phyloP scores from a whole-genome alignment of 2,329 filamentous ascomycete species.

The Phoma sp. region DNA sequence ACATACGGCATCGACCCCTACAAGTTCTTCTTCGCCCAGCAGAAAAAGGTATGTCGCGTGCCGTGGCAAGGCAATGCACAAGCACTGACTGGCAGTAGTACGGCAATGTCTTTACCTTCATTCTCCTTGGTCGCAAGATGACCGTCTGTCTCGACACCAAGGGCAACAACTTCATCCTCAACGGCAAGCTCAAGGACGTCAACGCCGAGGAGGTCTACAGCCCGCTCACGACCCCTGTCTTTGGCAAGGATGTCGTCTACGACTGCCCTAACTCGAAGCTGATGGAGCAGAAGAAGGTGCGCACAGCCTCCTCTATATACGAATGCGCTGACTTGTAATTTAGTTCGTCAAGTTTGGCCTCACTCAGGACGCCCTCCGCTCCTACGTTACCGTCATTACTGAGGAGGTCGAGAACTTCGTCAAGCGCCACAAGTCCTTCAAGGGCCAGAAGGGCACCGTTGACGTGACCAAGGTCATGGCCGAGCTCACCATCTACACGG shows the following conservation, averaged over 20 bases:
- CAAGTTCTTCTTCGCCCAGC: slow-evolving; percentile 76
- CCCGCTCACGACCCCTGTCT: slow-evolving; percentile 73
- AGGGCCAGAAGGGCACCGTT: slow-evolving; percentile 70
- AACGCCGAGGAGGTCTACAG: slow-evolving; percentile 91
- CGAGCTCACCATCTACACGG: slow-evolving; percentile 89
- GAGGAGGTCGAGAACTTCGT: slow-evolving; percentile 76
- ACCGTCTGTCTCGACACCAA: slow-evolving; percentile 82
- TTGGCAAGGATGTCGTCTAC: slow-evolving; percentile 86
- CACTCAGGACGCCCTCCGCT: slow-evolving; percentile 74
- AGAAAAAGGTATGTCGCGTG: slow-evolving; percentile 68
- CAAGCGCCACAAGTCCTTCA: slow-evolving; percentile 70
- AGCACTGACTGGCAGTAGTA: slow-evolving; percentile 61
- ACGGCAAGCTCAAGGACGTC: slow-evolving; percentile 87
- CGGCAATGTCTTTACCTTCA: slow-evolving; percentile 88
- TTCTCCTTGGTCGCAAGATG: slow-evolving; percentile 86
- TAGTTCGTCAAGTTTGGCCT: slow-evolving; percentile 83
- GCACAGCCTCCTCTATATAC: slow-evolving; percentile 9
- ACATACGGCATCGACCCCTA: slow-evolving; percentile 95
- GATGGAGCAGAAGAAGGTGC: slow-evolving; percentile 95
- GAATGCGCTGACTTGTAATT: slow-evolving; percentile 10
- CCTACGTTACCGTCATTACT: slow-evolving; percentile 80
- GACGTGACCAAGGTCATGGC: slow-evolving; percentile 79
- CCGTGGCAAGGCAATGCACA: slow-evolving; percentile 2
- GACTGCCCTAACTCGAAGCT: slow-evolving; percentile 90
- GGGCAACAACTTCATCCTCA: slow-evolving; percentile 90